A percentile compares a stretch with the other conserved stretches of the same genome.
phyloP scores from a whole-genome alignment of 2,329 filamentous ascomycete species.

The Colletotrichum sp. region DNA sequence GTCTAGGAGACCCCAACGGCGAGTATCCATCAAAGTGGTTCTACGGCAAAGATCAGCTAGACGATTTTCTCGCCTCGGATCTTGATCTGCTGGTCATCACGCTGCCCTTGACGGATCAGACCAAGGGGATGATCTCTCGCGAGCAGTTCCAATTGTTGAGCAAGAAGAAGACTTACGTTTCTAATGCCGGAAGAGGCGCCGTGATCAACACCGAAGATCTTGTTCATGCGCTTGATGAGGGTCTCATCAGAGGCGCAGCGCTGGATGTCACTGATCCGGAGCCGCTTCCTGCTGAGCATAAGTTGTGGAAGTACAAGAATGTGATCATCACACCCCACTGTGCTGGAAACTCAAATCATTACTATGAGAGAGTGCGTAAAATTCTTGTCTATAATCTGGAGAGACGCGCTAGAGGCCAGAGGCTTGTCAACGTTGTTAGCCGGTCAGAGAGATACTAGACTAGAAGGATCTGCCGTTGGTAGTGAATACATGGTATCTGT shows the following conservation, averaged over 20 bases:
- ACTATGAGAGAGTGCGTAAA: neutral
- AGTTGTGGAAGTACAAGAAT: conserved; percentile 74
- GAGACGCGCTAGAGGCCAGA: neutral
- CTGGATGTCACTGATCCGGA: conserved; percentile 83
- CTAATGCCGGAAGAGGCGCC: conserved; percentile 72
- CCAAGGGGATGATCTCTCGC: conserved; percentile 53
- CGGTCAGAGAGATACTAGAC: neutral
- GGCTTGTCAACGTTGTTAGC: neutral
- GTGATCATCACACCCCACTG: conserved; percentile 64
- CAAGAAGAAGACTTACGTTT: conserved; percentile 61
- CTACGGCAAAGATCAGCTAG: conserved; percentile 51
- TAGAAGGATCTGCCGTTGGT: no score
- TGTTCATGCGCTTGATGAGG: conserved; percentile 65
- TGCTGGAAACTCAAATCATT: neutral
- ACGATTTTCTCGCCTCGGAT: conserved; percentile 54
- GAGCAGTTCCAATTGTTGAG: conserved; percentile 53
- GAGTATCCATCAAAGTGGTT: conserved; percentile 55
- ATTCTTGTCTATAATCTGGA: neutral
- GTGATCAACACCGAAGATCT: conserved; percentile 60
- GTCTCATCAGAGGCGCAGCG: conserved; percentile 70
- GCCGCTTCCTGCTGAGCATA: conserved; percentile 71
- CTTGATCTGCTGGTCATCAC: conserved; percentile 60
- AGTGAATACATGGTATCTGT: neutral
- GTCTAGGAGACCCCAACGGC: conserved; percentile 62
- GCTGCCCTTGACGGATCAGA: conserved; percentile 54